Conservation (phyloP, 768 basidiomycete genomes). For the Hygrophoropsis aurantiaca region DNA sequence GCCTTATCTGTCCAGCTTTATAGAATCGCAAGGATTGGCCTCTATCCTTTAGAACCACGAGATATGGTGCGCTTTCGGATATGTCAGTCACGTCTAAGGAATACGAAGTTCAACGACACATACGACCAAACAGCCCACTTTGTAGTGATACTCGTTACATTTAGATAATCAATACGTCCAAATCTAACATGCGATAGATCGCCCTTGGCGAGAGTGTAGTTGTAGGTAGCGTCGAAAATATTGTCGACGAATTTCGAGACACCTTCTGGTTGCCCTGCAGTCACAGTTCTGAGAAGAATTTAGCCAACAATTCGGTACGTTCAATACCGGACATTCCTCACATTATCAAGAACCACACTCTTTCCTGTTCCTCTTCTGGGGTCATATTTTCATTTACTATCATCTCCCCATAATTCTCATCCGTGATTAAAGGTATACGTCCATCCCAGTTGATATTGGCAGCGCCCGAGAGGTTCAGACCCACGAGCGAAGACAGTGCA, state of each 20-base stretch:
- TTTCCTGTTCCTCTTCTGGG: conserved; percentile 60
- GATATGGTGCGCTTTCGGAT: conserved; percentile 67
- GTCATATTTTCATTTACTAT: conserved; percentile 70
- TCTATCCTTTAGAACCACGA: conserved; percentile 69
- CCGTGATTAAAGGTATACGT: conserved; percentile 77
- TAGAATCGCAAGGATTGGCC: conserved; percentile 85
- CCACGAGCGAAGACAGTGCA: conserved; percentile 52
- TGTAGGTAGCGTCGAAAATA: conserved; percentile 73
- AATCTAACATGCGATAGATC: conserved; percentile 75
- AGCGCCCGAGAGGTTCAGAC: conserved; percentile 70
- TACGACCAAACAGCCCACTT: conserved; percentile 88
- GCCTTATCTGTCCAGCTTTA: conserved; percentile 57
- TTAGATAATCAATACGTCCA: conserved; percentile 86
- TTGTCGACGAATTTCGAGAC: conserved; percentile 71
- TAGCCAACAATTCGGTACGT: not conserved
- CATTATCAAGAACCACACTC: conserved; percentile 82
- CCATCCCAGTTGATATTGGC: conserved; percentile 57
- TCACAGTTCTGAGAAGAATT: conserved; percentile 46
- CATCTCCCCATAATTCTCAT: conserved; percentile 73
- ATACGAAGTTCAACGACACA: conserved; percentile 24
- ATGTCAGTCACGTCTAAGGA: not conserved
- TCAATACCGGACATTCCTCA: conserved; percentile 35
- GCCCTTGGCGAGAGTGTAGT: conserved; percentile 53
- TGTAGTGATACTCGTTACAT: conserved; percentile 80
- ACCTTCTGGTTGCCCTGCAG: conserved; percentile 58